Percentiles rank a stretch among this genome's conserved stretches.
Evolutionary conservation across 148 eudicot species (phyloP).

Genomic region (Fagopyrum homotropicum): DNA sequence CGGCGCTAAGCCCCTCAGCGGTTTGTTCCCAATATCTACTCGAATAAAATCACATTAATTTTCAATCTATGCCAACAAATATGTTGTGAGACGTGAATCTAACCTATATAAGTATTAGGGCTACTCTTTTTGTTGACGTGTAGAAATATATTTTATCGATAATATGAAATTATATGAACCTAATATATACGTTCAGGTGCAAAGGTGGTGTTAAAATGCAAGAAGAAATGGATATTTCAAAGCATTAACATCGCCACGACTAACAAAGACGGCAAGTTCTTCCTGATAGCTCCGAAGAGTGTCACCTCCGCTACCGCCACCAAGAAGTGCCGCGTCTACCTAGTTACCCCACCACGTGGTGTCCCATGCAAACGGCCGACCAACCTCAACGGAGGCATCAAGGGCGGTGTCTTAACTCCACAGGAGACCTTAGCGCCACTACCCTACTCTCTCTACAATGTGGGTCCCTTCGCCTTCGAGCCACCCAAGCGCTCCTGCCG

Average conservation of each 20-base stretch:
- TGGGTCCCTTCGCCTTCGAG: conserved; percentile 37
- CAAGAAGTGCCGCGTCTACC: conserved; percentile 27
- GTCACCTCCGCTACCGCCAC: conserved; percentile 21
- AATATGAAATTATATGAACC: no score
- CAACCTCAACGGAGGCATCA: conserved; percentile 24
- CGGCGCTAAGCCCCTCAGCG: conserved; percentile 49
- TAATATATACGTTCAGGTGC: conserved; percentile 17
- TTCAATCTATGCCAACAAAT: no score
- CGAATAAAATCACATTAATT: no score
- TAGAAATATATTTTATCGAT: no score
- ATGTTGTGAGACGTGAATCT: no score
- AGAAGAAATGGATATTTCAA: conserved; percentile 16
- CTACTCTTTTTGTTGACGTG: no score
- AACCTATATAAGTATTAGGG: no score
- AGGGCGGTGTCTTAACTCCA: conserved; percentile 19
- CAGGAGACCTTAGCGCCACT: conserved; percentile 3
- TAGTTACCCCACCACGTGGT: not conserved
- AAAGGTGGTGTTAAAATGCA: conserved; percentile 27
- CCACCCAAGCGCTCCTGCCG: conserved; percentile 18
- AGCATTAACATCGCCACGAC: conserved; percentile 17
- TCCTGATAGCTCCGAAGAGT: conserved; percentile 20
- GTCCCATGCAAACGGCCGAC: conserved; percentile 21
- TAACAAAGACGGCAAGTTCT: conserved; percentile 31
- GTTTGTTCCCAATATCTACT: conserved; percentile 17
- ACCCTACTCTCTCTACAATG: conserved; percentile 19